Base-by-base conservation (phyloP, 2,329 filamentous ascomycete genomes). In the Ascochyta viciae-villosae region DNA sequence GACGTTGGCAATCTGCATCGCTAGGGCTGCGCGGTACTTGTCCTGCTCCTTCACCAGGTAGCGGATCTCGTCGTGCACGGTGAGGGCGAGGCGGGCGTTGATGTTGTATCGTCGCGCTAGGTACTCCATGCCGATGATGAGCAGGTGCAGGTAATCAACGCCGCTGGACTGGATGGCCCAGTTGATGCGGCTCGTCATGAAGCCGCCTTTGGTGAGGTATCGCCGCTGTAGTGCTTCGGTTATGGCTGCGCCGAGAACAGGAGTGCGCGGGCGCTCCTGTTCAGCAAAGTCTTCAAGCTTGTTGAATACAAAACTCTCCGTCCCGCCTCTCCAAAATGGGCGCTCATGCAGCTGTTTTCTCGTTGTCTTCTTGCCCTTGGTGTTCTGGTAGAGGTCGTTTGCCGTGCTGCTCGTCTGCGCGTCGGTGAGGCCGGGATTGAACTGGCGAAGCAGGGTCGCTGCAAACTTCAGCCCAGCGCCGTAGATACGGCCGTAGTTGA, bases 81-180 rank as follows among this genome's bases (percentile, higher is more conserved):
- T 98, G 58, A 99, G 92, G 15, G 94, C 87, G 1, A 99, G 81
- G 1, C 96, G 90, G 4, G 92, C 92, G 50, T 90, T 77, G 58
- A 99, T 86, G 67, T 91, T 93, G 80, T 90, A 99, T 5, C 89
- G 89, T 2, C 92, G 86, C 49, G 89, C 88, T 3, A 99, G 83
- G 71, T 96, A 96, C 73, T 98, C 93, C 96, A 99, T 99, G 13
- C 87, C 84, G 3, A 98, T 86, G 61, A 99, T 92, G 16, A 99
- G 84, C 4, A 99, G 86, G 71, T 99, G 95, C 2, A 99, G 85
- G 74, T 99, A 99, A 75, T 99, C 96, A 4, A 98, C 94, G 5
- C 96, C 95, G 0, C 91, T 96, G 0, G 93, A 97, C 71, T 99
- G 95, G 65, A 99, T 98, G 3, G 95, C 95, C 95, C 95, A 99